Conservation (phyloP, 257 asterid species). For the Scutellaria galericulata region DNA sequence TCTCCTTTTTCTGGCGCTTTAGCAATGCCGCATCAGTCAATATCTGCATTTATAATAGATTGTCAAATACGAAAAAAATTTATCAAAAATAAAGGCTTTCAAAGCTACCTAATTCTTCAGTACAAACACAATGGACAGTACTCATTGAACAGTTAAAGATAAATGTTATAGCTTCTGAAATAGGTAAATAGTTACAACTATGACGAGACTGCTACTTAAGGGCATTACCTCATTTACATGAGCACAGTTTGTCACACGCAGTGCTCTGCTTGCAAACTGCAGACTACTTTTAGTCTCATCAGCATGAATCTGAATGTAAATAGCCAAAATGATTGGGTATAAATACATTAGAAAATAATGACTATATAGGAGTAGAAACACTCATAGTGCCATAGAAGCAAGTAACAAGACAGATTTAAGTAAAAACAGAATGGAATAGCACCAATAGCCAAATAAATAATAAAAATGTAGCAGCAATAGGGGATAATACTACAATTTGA, state of each 20-base stretch:
- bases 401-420: neutral
- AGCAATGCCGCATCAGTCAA: constrained; percentile 97
- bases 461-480: constrained; percentile 13
- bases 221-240: constrained; percentile 90
- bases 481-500: neutral
- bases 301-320: constrained; percentile 78
- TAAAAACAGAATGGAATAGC: constrained; percentile 18
- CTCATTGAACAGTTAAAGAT: constrained; percentile 27
- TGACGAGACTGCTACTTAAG: constrained; percentile 31
- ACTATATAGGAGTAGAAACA: neutral
- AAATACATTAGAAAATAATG: constrained; percentile 2
- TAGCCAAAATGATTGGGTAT: neutral
- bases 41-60: constrained; percentile 55
- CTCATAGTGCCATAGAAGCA: constrained; percentile 16
- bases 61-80: constrained; percentile 26
- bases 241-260: constrained; percentile 91
- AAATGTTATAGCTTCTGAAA: constrained; percentile 21
- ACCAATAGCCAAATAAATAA: constrained; percentile 15
- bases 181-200: constrained; percentile 23
- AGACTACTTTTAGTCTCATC: constrained; percentile 99
- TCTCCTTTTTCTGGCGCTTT: constrained; percentile 96
- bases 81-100: constrained; percentile 23
- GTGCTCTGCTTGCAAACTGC: constrained; percentile 98
- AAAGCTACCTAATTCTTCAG: neutral
- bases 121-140: constrained; percentile 19